These are phyloP conservation scores for Botrytis sinoallii DNA, from an alignment of 2,329 filamentous ascomycete genomes.

Conservation along the genomic window DNA sequence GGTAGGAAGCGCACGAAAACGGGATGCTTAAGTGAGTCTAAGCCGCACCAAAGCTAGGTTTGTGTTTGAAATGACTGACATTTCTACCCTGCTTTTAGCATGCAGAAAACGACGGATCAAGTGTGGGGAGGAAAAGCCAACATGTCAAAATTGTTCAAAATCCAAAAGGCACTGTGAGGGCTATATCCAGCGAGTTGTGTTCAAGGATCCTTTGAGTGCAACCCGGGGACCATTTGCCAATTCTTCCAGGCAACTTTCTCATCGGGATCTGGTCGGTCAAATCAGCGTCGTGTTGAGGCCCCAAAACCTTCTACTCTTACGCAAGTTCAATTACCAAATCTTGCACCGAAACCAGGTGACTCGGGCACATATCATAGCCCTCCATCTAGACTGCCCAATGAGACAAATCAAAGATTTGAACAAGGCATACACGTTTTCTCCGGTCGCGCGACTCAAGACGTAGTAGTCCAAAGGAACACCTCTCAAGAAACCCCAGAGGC, in stretches of 20 bases:
- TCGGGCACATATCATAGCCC: not conserved
- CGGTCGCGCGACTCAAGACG: not conserved
- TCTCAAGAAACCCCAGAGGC: not conserved
- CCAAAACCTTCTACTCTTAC: conserved; percentile 11
- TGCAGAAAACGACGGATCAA: conserved; percentile 95
- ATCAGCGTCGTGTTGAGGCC: conserved; percentile 23
- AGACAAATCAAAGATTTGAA: conserved; percentile 12
- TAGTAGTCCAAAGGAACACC: not conserved
- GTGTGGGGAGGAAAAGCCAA: conserved; percentile 85
- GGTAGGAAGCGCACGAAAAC: conserved; percentile 71
- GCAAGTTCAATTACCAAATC: conserved; percentile 12
- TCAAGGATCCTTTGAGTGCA: conserved; percentile 68
- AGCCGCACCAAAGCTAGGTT: too few relatives aligned
- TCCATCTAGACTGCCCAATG: not conserved
- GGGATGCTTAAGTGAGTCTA: conserved; percentile 75
- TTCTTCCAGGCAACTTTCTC: conserved; percentile 26
- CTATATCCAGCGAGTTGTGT: conserved; percentile 76
- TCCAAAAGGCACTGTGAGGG: conserved; percentile 82
- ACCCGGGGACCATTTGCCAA: conserved; percentile 45
- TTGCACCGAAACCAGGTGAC: conserved; percentile 10
- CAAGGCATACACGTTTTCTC: conserved; percentile 19
- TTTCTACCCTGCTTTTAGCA: conserved; percentile 47
- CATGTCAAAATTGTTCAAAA: conserved; percentile 79
- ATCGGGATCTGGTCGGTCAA: conserved; percentile 17
- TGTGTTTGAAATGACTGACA: not conserved